Conservation (phyloP, 208 protist genomes). For the Acanthamoeba sp. region DNA sequence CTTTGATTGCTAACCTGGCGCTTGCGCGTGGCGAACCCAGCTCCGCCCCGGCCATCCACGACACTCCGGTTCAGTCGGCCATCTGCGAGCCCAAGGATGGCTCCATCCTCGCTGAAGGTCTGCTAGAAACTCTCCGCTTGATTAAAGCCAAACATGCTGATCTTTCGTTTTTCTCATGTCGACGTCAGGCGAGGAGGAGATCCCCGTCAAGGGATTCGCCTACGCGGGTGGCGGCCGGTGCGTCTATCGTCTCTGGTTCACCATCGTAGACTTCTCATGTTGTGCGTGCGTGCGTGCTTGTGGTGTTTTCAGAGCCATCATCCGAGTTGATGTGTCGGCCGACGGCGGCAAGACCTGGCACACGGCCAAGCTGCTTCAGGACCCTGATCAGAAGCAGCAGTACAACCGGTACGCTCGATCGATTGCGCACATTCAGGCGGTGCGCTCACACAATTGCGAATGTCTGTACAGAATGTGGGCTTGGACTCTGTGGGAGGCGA, state of each 20-base stretch:
- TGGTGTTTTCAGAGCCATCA: background rate
- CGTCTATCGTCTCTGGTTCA: conserved; percentile 78
- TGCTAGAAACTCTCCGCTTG: background rate
- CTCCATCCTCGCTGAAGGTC: conserved; percentile 62
- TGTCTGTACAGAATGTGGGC: conserved; percentile 74
- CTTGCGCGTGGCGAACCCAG: background rate
- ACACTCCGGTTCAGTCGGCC: conserved; percentile 91
- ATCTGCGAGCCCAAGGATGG: conserved; percentile 86
- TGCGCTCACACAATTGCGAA: background rate
- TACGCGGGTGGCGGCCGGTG: conserved; percentile 89
- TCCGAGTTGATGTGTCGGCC: conserved; percentile 91
- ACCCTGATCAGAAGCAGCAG: conserved; percentile 34
- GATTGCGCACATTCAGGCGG: background rate
- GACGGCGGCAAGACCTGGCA: conserved; percentile 91
- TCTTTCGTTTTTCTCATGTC: too few relatives aligned
- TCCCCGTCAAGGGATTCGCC: conserved; percentile 88
- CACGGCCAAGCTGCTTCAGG: conserved; percentile 80
- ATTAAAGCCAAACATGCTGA: background rate
- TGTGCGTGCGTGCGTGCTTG: too few relatives aligned
- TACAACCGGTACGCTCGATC: conserved; percentile 63
- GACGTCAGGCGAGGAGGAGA: conserved; percentile 53
- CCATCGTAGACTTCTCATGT: background rate
- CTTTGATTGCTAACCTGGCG: background rate
- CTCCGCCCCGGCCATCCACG: conserved; percentile 84
- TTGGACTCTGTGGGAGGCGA: conserved; percentile 81